phyloP scores from a whole-genome alignment of 2,329 filamentous ascomycete genomes.

The Onygenales sp. region DNA sequence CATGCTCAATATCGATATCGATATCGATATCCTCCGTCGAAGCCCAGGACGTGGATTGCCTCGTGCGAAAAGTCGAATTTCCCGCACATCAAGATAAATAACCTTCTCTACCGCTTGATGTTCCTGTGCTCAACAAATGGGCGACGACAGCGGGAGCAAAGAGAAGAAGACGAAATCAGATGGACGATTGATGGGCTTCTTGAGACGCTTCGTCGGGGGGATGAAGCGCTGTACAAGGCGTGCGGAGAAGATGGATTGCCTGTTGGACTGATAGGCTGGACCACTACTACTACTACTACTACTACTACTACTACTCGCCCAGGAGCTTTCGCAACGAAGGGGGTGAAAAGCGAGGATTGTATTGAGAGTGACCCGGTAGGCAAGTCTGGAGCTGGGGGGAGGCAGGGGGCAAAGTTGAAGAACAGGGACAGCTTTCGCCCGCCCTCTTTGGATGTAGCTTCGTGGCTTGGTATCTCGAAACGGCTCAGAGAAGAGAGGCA shows the following conservation, averaged over 20 bases:
- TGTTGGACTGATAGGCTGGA: not conserved
- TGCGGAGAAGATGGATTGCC: not conserved
- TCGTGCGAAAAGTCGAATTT: slow-evolving; percentile 5
- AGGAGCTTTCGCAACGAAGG: not conserved
- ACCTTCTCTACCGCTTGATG: slow-evolving; percentile 3
- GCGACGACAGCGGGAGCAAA: not conserved
- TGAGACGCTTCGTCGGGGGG: not conserved
- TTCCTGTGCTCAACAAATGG: not conserved
- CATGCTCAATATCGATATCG: not conserved
- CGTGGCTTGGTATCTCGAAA: slow-evolving; percentile 3
- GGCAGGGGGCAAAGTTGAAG: not conserved
- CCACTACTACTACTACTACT: not conserved
- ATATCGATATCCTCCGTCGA: not conserved
- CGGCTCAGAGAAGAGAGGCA: slow-evolving; percentile 3
- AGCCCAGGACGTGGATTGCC: not conserved
- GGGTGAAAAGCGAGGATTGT: not conserved
- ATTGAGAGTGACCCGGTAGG: not conserved
- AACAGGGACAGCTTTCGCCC: not conserved
- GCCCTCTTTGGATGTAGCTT: slow-evolving; percentile 1
- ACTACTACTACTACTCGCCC: not conserved
- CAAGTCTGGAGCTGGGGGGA: not conserved
- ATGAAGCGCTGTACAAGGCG: not conserved
- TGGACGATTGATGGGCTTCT: slow-evolving; percentile 3
- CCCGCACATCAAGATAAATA: slow-evolving; percentile 4
- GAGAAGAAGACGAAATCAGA: slow-evolving; percentile 6